phyloP scores from a whole-genome alignment of 306 rosid species.

The Castanea mollissima region DNA sequence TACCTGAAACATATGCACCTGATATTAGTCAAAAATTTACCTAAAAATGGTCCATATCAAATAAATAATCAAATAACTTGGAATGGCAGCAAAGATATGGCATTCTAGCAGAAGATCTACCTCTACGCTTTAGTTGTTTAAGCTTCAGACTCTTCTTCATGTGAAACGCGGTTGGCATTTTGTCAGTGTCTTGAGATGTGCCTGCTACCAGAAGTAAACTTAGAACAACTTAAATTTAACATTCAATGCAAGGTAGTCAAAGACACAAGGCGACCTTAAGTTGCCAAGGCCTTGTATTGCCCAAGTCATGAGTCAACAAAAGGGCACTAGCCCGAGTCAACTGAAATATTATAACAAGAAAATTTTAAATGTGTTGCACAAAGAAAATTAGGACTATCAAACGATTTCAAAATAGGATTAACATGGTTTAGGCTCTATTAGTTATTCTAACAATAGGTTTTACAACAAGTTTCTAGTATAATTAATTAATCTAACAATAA shows the following conservation, averaged over 20 bases:
- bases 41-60: neutral
- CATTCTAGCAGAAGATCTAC: constrained; percentile 21
- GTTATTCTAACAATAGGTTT: no score
- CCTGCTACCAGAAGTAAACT: constrained; percentile 27
- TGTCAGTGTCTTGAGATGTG: constrained; percentile 25
- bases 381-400: no score
- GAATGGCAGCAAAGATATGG: neutral
- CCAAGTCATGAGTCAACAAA: no score
- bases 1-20: constrained; percentile 36
- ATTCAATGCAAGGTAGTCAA: neutral
- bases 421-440: no score
- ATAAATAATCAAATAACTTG: neutral
- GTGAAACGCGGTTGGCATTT: constrained; percentile 29
- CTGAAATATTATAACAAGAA: no score
- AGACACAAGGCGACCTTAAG: no score
- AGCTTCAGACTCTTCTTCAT: constrained; percentile 63
- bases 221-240: neutral
- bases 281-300: no score
- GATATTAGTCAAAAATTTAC: neutral
- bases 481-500: no score
- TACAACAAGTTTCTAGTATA: no score
- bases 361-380: no score
- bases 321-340: no score
- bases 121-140: constrained; percentile 54
- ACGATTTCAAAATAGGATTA: no score